phyloP scores from a whole-genome alignment of 108 stramenopile genomes.

The Skeletonema grethae region DNA sequence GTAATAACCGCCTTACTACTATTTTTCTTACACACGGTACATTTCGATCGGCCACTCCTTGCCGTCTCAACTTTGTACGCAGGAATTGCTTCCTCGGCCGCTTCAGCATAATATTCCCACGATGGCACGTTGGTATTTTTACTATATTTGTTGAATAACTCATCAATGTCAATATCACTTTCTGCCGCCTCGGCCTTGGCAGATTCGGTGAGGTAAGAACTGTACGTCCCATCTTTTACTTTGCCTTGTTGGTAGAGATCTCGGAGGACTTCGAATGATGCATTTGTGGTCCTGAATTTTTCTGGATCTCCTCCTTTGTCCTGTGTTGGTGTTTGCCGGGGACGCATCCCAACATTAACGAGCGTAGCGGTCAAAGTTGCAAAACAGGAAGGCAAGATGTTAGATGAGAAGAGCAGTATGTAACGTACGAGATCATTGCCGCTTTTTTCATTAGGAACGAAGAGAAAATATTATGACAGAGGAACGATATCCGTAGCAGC shows the following conservation, averaged over 20 bases:
- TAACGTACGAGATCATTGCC: too few species aligned
- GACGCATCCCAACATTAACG: too few species aligned
- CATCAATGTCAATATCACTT: conserved; percentile 16
- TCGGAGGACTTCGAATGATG: conserved; percentile 49
- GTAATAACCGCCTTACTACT: conserved; percentile 12
- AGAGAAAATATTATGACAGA: background rate
- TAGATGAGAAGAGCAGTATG: too few species aligned
- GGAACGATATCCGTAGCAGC: background rate
- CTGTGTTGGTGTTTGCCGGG: background rate
- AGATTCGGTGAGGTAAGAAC: conserved; percentile 11
- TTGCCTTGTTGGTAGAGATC: conserved; percentile 28
- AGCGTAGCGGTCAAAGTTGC: too few species aligned
- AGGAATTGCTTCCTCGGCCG: conserved; percentile 47
- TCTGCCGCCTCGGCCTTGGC: conserved; percentile 3
- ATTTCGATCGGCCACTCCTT: conserved; percentile 29
- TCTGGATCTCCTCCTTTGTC: conserved; percentile 69
- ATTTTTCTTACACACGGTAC: conserved; percentile 11
- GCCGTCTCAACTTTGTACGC: conserved; percentile 55
- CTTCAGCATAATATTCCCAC: conserved; percentile 46
- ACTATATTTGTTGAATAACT: conserved; percentile 23
- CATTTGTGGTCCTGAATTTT: conserved; percentile 42
- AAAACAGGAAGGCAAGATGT: too few species aligned
- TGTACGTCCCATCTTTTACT: conserved; percentile 33
- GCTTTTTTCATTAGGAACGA: background rate
- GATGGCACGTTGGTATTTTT: conserved; percentile 27